Conservation (phyloP, 805 yeast genomes). For the Kazachstania africana region DNA sequence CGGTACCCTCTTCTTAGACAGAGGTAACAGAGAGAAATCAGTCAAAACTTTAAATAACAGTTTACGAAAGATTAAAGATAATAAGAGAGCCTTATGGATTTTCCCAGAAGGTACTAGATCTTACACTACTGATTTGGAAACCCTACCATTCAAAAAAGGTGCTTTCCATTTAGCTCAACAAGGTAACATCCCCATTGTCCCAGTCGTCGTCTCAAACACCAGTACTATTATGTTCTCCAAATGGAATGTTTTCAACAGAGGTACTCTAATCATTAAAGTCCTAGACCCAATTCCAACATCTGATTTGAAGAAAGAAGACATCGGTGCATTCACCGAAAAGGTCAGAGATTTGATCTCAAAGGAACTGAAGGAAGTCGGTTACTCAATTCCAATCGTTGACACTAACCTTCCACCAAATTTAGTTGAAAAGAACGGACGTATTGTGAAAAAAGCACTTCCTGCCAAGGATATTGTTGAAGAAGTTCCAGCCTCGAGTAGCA, state of each 20-base stretch:
- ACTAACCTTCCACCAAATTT: constrained; percentile 20
- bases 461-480: constrained; percentile 1
- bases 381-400: constrained; percentile 26
- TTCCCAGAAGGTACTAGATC: constrained; percentile 98
- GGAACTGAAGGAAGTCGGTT: constrained; percentile 29
- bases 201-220: constrained; percentile 80
- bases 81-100: constrained; percentile 69
- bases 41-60: constrained; percentile 65
- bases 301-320: constrained; percentile 59
- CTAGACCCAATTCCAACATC: constrained; percentile 70
- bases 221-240: constrained; percentile 56
- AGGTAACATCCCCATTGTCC: constrained; percentile 81
- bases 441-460: no score
- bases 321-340: constrained; percentile 44
- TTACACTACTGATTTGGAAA: constrained; percentile 48
- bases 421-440: background rate
- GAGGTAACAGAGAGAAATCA: constrained; percentile 67
- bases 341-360: constrained; percentile 47
- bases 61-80: constrained; percentile 42
- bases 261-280: constrained; percentile 68
- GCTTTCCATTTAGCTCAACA: constrained; percentile 96
- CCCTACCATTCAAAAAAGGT: constrained; percentile 91
- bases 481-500: constrained; percentile 2
- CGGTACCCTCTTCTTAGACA: constrained; percentile 85
- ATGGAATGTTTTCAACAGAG: constrained; percentile 55